Evolutionary conservation across 305 asterid species (phyloP).

Genomic region (Fraxinus dipetala): DNA sequence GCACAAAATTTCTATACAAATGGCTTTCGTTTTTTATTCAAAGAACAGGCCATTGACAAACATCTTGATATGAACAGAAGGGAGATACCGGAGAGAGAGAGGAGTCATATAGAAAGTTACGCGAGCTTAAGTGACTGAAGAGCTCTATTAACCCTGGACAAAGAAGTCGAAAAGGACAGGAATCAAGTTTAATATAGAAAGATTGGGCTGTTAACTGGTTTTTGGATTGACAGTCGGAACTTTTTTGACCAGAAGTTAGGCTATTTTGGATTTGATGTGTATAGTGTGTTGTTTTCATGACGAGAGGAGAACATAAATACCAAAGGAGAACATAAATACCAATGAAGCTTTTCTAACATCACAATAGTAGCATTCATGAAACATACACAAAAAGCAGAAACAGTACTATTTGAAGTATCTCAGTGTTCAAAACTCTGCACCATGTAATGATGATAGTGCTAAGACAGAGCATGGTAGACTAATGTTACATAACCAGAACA

Average conservation of each 20-base stretch:
- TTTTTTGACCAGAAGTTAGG: not conserved
- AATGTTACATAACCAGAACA: constrained; percentile 1
- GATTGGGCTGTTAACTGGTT: not conserved
- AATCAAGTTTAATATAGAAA: not conserved
- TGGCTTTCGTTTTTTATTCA: not conserved
- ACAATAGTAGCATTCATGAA: not conserved
- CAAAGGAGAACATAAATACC: not conserved
- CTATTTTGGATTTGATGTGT: not conserved
- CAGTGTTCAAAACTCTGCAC: not conserved
- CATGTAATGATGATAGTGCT: not conserved
- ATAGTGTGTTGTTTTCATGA: not conserved
- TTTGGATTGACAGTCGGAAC: not conserved
- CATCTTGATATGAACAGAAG: not conserved
- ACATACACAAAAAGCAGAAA: not conserved
- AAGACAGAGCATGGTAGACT: not conserved
- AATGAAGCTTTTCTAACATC: not conserved
- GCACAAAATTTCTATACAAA: not conserved
- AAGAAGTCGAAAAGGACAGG: not conserved
- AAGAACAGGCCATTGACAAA: not conserved
- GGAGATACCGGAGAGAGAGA: not conserved
- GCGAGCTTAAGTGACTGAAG: not conserved
- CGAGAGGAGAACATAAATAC: not conserved
- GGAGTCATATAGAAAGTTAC: not conserved
- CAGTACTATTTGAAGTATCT: not conserved
- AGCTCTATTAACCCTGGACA: not conserved